These are phyloP conservation scores for Durusdinium trenchii DNA, from an alignment of 73 alveolate genomes.

Conservation along the genomic window DNA sequence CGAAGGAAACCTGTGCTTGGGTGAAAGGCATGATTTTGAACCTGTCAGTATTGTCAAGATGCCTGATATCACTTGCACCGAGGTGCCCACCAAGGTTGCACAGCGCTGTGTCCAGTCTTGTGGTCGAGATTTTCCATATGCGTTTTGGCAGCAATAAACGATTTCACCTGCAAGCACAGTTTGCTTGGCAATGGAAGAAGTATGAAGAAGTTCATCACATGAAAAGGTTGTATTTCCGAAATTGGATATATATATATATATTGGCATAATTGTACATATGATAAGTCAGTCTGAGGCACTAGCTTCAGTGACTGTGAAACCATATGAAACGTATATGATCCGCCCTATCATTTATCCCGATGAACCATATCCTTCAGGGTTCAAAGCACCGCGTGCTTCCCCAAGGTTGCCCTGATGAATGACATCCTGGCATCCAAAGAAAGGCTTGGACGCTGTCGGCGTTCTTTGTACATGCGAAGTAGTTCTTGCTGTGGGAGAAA, in stretches of 20 bases:
- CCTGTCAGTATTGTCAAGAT: background rate
- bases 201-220: background rate
- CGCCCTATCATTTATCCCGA: too few species aligned
- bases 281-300: too few species aligned
- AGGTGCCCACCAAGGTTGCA: conserved; percentile 58
- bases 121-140: conserved; percentile 49
- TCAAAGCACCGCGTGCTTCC: too few species aligned
- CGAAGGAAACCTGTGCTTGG: too few species aligned
- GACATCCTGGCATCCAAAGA: conserved; percentile 83
- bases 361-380: too few species aligned
- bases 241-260: background rate
- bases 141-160: background rate
- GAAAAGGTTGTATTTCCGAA: background rate
- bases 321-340: too few species aligned
- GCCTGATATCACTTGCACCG: background rate
- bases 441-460: background rate
- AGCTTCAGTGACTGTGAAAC: too few species aligned
- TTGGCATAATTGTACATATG: too few species aligned
- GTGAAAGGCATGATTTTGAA: too few species aligned
- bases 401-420: conserved; percentile 47
- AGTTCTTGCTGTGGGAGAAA: background rate
- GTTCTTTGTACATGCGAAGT: background rate
- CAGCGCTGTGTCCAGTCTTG: conserved; percentile 44
- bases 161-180: too few species aligned
- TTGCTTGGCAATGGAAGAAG: background rate